Base-by-base conservation (phyloP, 169 alveolate species). In the Cryptosporidium sp. region DNA sequence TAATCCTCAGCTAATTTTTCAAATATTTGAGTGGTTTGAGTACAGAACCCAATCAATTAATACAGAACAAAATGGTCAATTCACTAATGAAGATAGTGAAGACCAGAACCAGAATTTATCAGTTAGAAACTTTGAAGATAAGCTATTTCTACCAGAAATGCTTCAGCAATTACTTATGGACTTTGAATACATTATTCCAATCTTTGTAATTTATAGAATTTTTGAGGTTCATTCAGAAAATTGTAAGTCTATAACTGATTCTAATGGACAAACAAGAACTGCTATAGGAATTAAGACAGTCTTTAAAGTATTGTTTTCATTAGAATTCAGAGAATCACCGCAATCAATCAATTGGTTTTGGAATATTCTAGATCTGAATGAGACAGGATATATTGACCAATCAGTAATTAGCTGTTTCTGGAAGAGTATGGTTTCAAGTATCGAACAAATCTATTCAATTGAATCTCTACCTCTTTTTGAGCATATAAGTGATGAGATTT, bases 341-440 rank as follows among this genome's bases (percentile, higher is more conserved):
- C 65, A 61, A 21, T 31, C 87, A 14, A 80, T 80, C 21, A 62
- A 65, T 58, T 80, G 87, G 87, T 80, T 80, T 45, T 80, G 87
- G 87, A 29, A 62, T 23, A 80, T 80, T 42, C 52, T 80, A 18
- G 75, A 80, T 65, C 35, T 80, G 1, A 60, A 80, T 37, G 87
- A 80, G 33, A 45, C 6, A 14, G 87, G 75, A 18, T 80, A 80
- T 21, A 80, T 80, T n/a, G 87, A 80, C 31, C 35, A 42, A 31
- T 42, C 69, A 8, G 37, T 80, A 37, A 80, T 80, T 37, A 61
- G 39, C 26, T 80, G 61, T 31, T 80, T 80, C 62, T 80, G 87
- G 87, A 80, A 80, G 44, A 70, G 33, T 39, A 80, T 80, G 87
- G 61, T 51, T 39, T n/a, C 21, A 23, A 61, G 87, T 44, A 80